phyloP scores from a whole-genome alignment of 805 yeast species.

The Saccharomycopsis sp. region DNA sequence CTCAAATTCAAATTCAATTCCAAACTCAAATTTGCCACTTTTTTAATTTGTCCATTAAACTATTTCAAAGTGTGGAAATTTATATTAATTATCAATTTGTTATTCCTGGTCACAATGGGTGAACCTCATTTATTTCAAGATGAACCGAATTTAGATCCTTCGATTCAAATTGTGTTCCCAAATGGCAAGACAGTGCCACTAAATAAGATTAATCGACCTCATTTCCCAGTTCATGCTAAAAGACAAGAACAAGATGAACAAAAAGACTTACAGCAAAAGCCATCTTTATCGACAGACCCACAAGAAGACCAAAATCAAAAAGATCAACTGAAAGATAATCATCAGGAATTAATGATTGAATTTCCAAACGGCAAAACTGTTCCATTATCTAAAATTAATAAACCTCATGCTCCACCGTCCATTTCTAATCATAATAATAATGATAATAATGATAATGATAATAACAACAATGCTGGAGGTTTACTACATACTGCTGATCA shows the following conservation, averaged over 20 bases:
- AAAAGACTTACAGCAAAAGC: not conserved
- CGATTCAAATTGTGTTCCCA: constrained; percentile 11
- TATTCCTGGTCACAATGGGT: not conserved
- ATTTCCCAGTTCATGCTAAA: constrained; percentile 16
- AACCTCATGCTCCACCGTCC: constrained; percentile 16
- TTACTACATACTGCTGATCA: constrained; percentile 6
- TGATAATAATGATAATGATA: constrained; percentile 1
- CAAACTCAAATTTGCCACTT: too few relatives aligned
- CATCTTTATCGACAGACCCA: too few relatives aligned
- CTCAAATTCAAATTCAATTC: too few relatives aligned
- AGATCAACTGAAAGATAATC: constrained; percentile 22
- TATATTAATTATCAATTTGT: not conserved
- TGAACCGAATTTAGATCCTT: constrained; percentile 11
- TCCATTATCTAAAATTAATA: constrained; percentile 14
- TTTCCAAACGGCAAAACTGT: constrained; percentile 18
- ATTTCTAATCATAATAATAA: not conserved
- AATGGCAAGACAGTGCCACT: constrained; percentile 18
- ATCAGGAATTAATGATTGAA: not conserved
- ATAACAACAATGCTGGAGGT: constrained; percentile 3
- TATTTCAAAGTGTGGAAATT: too few relatives aligned
- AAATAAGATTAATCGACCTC: constrained; percentile 13
- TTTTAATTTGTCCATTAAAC: too few relatives aligned
- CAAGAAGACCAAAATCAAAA: constrained; percentile 21
- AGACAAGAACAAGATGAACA: constrained; percentile 5
- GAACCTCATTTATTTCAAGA: constrained; percentile 6